These are phyloP conservation scores for Melocanna baccifera DNA, from an alignment of 176 grass and related monocot genomes.

Conservation along the genomic window DNA sequence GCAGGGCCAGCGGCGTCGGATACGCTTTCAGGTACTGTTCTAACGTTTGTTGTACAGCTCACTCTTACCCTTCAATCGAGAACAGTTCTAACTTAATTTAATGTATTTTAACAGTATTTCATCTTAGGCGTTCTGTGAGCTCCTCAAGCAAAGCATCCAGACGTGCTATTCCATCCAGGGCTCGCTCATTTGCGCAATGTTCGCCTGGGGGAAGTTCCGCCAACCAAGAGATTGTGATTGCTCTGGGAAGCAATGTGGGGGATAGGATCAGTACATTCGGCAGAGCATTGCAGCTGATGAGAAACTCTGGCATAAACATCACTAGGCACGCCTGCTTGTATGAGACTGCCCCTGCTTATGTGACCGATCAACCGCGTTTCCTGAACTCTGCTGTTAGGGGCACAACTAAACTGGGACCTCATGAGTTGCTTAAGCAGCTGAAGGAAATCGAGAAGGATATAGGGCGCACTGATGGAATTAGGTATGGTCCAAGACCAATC, in stretches of 20 bases:
- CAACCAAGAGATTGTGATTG: slow-evolving; percentile 79
- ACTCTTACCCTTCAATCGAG: neutral
- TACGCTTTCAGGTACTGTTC: slow-evolving; percentile 20
- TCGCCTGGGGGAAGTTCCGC: slow-evolving; percentile 20
- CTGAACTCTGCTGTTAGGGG: slow-evolving; percentile 83
- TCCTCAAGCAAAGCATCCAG: neutral
- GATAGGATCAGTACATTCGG: slow-evolving; percentile 65
- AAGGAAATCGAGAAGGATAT: slow-evolving; percentile 80
- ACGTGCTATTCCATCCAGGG: neutral
- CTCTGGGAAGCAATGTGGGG: slow-evolving; percentile 82
- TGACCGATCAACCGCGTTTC: slow-evolving; percentile 71
- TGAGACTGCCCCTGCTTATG: slow-evolving; percentile 85
- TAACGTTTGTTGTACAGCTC: neutral
- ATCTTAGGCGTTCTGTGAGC: slow-evolving; percentile 4
- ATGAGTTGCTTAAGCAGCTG: slow-evolving; percentile 61
- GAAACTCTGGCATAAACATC: slow-evolving; percentile 61
- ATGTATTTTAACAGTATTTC: neutral
- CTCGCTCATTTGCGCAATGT: slow-evolving; percentile 20
- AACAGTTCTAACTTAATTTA: neutral
- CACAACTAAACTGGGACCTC: slow-evolving; percentile 66
- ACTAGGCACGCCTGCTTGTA: slow-evolving; percentile 76
- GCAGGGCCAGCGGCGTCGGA: neutral
- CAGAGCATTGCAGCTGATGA: slow-evolving; percentile 59
- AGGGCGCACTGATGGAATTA: slow-evolving; percentile 56
- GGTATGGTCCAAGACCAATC: slow-evolving; percentile 82